Evolutionary conservation across 1,139 yeast species (phyloP), one percentile per base, ranked within the genome.

Genomic region (Nadsonia starkeyi-henricii): DNA sequence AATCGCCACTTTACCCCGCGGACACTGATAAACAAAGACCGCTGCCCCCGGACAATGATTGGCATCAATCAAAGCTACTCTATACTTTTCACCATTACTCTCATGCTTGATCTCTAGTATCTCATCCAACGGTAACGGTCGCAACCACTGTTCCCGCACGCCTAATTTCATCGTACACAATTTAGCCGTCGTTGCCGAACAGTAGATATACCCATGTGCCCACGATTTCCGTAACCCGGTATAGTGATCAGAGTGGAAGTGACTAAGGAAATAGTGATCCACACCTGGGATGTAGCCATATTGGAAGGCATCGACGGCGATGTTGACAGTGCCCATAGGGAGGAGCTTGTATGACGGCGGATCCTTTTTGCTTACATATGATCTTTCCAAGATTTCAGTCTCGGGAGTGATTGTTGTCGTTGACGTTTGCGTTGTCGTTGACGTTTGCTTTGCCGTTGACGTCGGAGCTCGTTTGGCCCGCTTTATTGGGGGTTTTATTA

Each of bases 1-100:
- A 41, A 91, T 64, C 1, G 76, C 69, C 41, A 68, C 63, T 45
- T 69, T 48, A 54, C 57, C 30, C 47, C 45, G 28, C 28, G 28
- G 42, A 3, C 51, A 43, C 17, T 51, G 1, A 57, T 85, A 82
- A 18, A 88, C 64, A 53, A 88, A 83, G 0, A 91, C 75, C 0
- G 78, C 86, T 0, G 96, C 85, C 1, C 98, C 98, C 1, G 97
- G 97, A 63, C 98, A 91, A 52, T 91, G 98, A 56, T 91, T 89
- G 0, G 97, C 98, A 53, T 85, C 85, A 9, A 83, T 65, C 9
- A 81, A 70, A 0, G 79, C 74, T 0, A 85, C 88, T 45, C 71
- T 71, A 1, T 85, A 62, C 0, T 79, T 78, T 2, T 66, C 62
- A 1, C 74, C 57, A 20, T 23, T 23, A 23, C 8, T 23, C 5